Conservation (phyloP, 148 eudicot genomes). For the Heliosperma pusillum region DNA sequence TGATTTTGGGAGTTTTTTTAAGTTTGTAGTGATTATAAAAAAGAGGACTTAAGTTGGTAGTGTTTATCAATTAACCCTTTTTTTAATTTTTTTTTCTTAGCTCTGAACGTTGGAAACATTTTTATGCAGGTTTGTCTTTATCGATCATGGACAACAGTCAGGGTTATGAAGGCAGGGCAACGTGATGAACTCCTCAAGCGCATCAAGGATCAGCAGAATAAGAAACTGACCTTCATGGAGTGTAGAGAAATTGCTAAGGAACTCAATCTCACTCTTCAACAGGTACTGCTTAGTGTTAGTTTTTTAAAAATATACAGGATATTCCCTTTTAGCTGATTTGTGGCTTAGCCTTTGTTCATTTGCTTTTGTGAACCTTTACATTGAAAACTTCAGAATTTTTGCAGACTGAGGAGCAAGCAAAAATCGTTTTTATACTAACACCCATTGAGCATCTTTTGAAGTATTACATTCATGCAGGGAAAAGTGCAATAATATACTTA, state of each 20-base stretch:
- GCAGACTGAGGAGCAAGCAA: not conserved
- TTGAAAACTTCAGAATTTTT: not conserved
- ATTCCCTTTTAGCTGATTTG: not conserved
- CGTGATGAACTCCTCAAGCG: slow-evolving; percentile 81
- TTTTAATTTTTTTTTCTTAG: not conserved
- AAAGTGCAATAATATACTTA: not conserved
- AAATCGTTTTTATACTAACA: not conserved
- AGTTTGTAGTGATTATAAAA: no score
- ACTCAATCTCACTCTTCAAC: slow-evolving; percentile 78
- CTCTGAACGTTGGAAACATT: not conserved
- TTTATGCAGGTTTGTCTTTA: slow-evolving; percentile 58
- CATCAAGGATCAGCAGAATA: slow-evolving; percentile 49
- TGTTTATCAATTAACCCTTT: no score
- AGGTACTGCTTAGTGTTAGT: slow-evolving; percentile 41
- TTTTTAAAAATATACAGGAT: not conserved
- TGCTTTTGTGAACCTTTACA: not conserved
- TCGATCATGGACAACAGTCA: slow-evolving; percentile 76
- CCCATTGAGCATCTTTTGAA: not conserved
- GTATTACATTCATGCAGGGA: not conserved
- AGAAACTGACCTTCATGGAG: slow-evolving; percentile 68
- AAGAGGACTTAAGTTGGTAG: no score
- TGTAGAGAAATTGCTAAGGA: slow-evolving; percentile 83
- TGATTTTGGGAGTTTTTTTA: no score
- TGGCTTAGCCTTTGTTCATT: not conserved
- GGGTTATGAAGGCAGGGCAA: slow-evolving; percentile 86